phyloP scores from a whole-genome alignment of 176 grass and related monocot species.

The Oropetium thomaeum region DNA sequence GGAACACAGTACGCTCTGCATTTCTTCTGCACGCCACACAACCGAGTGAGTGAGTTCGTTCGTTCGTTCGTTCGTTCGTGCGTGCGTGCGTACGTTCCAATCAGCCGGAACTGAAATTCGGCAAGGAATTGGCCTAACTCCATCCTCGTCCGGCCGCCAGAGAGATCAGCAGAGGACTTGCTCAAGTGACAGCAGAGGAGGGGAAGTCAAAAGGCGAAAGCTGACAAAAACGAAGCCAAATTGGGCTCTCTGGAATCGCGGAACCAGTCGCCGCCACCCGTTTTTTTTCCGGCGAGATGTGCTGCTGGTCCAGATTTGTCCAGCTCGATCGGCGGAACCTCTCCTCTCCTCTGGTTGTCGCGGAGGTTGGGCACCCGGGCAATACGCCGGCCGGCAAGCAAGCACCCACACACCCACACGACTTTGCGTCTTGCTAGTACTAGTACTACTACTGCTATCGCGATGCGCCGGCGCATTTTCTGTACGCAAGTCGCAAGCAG shows the following conservation, averaged over 20 bases:
- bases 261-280: background rate
- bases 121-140: slow-evolving; percentile 23
- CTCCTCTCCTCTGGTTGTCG: background rate
- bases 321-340: too few relatives aligned
- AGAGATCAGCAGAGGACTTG: too few relatives aligned
- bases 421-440: too few relatives aligned
- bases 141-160: background rate
- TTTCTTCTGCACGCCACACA: background rate
- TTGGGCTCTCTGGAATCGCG: background rate
- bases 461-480: background rate
- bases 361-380: slow-evolving; percentile 20
- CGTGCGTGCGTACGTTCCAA: background rate
- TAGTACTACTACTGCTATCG: background rate
- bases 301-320: slow-evolving; percentile 21
- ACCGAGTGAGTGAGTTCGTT: background rate
- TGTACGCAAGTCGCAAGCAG: background rate
- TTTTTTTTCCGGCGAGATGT: slow-evolving; percentile 26
- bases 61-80: background rate
- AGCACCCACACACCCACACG: slow-evolving; percentile 3
- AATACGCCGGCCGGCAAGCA: slow-evolving; percentile 12
- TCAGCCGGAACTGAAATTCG: slow-evolving; percentile 24
- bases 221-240: slow-evolving; percentile 26
- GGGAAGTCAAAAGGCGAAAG: slow-evolving; percentile 27
- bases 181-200: background rate
- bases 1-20: background rate